Conservation (phyloP, 2,329 filamentous ascomycete species). For the Fusarium sp. region DNA sequence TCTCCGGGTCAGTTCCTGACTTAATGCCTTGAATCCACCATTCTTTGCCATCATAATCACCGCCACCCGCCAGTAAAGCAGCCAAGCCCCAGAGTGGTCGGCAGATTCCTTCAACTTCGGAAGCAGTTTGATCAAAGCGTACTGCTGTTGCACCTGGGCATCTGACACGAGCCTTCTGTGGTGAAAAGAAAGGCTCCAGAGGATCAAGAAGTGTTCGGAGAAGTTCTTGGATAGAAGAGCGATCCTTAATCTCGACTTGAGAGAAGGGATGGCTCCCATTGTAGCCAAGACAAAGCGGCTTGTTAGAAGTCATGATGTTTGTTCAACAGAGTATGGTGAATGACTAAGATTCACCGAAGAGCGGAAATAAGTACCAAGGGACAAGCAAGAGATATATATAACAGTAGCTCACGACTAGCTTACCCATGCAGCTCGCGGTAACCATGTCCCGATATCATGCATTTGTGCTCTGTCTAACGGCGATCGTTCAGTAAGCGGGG, state of each 20-base stretch:
- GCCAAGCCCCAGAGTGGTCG: conserved; percentile 83
- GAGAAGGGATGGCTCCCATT: conserved; percentile 69
- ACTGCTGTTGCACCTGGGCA: conserved; percentile 80
- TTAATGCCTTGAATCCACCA: conserved; percentile 78
- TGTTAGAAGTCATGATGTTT: conserved; percentile 39
- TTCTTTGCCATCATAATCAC: conserved; percentile 73
- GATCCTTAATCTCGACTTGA: conserved; percentile 64
- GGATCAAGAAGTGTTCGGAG: conserved; percentile 77
- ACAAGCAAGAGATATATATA: conserved; percentile 16
- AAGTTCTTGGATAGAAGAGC: conserved; percentile 72
- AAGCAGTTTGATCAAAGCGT: conserved; percentile 82
- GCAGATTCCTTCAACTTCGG: conserved; percentile 82
- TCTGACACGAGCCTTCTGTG: conserved; percentile 74
- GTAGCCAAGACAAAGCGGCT: conserved; percentile 63
- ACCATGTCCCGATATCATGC: conserved; percentile 31
- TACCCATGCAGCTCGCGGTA: conserved; percentile 18
- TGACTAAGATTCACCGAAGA: conserved; percentile 2
- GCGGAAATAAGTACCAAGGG: neutral
- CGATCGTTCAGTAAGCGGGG: conserved; percentile 29
- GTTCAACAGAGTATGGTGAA: neutral
- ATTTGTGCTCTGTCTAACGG: conserved; percentile 11
- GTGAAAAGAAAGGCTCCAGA: conserved; percentile 79
- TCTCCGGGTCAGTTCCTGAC: conserved; percentile 78
- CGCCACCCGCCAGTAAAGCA: conserved; percentile 77
- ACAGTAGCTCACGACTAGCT: conserved; percentile 1